Base-by-base conservation (phyloP, 1,284 basidiomycete genomes). In the Stereum hirsutum region DNA sequence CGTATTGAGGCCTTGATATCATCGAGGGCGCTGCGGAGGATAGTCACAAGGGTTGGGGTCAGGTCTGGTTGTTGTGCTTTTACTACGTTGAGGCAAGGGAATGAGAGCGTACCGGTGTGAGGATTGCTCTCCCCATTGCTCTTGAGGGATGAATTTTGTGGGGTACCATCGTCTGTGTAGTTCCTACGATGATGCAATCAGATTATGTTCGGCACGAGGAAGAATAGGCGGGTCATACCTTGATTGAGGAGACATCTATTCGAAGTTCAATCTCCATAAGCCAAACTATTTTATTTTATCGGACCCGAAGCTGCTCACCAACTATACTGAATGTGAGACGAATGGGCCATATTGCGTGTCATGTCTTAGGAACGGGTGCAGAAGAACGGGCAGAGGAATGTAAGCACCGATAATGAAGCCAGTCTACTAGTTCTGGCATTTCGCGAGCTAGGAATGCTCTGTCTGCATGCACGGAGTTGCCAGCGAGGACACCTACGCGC, bases 381-480 rank as follows among this genome's bases (percentile, higher is more conserved):
- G 28, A 23, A 32, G 35, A 39, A 40, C 21, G 46, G 44, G 41
- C 17, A 12, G 31, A 21, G 27, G 44, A 54, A 52, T 51, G 26
- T 24, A 50, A 38, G 40, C 42, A 84, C 86, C 86, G 75, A 59
- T 89, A 89, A 58, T 89, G 86, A 38, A 89, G 65, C 74, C 80
- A 83, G 34, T 88, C 72, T 6, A 79, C 56, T 14, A 88, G 58
- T 44, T 81, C 75, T 3, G 88, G 86, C 82, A 91, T 88, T 47
- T 87, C 75, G 53, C 77, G 74, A 2, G 63, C 66, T 11, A 93
- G 64, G 55, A 93, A 93, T 2, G 64, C 60, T 45, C 77, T 70
- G 59, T 93, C 89, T 1, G 75, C 77, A 53, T 93, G 87, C 1
- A 92, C 83, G 5, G 85, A 84, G 57, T 73, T 91, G 2, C 89